Conservation (phyloP, 345 rosid species). For the Balakata baccata region DNA sequence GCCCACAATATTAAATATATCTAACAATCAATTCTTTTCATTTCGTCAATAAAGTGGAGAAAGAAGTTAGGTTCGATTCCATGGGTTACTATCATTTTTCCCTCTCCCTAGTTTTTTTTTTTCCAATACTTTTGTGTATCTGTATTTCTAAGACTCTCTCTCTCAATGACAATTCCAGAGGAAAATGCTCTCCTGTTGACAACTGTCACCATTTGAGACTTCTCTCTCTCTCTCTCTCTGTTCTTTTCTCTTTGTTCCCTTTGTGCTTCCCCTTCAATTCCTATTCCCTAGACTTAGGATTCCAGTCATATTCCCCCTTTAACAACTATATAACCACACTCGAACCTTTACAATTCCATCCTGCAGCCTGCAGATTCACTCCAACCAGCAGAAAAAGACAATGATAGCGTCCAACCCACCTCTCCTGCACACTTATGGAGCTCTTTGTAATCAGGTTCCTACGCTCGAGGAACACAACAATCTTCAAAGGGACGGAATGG, state of each 20-base stretch:
- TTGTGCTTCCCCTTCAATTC: not conserved
- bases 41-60: too few relatives aligned
- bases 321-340: not conserved
- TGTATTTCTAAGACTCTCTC: slow-evolving; percentile 17
- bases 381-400: not conserved
- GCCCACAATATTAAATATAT: too few relatives aligned
- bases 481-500: not conserved
- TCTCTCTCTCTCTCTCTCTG: slow-evolving; percentile 8
- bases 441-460: slow-evolving; percentile 14
- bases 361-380: too few relatives aligned
- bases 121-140: too few relatives aligned
- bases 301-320: not conserved
- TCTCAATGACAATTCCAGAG: slow-evolving; percentile 16
- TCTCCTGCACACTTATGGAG: slow-evolving; percentile 31
- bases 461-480: not conserved
- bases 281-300: slow-evolving; percentile 7
- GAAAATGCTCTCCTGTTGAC: slow-evolving; percentile 35
- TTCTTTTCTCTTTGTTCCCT: slow-evolving; percentile 28
- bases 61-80: too few relatives aligned
- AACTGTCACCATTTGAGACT: slow-evolving; percentile 37
- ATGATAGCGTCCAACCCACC: slow-evolving; percentile 40
- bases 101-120: too few relatives aligned
- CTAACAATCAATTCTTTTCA: too few relatives aligned
- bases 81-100: too few relatives aligned
- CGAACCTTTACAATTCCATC: not conserved